phyloP scores from a whole-genome alignment of 179 eudicot species.

The Gypsophila paniculata region DNA sequence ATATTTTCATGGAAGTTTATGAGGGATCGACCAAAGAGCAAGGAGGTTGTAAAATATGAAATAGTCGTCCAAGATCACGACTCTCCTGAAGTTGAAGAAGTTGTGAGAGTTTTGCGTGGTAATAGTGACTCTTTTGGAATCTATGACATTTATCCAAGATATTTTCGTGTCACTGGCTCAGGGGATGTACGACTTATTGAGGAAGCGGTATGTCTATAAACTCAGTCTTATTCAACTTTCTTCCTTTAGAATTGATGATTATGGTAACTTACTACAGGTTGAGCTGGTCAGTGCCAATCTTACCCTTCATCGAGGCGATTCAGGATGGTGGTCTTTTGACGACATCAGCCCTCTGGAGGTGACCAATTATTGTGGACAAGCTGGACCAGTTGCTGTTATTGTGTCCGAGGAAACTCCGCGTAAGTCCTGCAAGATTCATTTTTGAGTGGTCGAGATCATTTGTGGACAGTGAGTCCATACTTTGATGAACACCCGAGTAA shows the following conservation, averaged over 20 bases:
- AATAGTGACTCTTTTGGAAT: conserved; percentile 58
- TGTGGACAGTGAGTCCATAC: no score
- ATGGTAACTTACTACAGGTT: conserved; percentile 31
- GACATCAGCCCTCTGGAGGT: conserved; percentile 45
- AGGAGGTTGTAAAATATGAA: conserved; percentile 81
- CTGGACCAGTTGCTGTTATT: conserved; percentile 81
- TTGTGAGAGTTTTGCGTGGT: conserved; percentile 65
- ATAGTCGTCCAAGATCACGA: conserved; percentile 36
- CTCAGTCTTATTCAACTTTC: neutral
- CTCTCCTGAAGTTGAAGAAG: conserved; percentile 53
- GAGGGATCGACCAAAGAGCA: conserved; percentile 88
- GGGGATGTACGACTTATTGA: conserved; percentile 88
- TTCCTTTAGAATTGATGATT: neutral
- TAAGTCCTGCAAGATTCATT: conserved; percentile 37
- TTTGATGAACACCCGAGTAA: no score
- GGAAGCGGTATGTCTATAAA: conserved; percentile 48
- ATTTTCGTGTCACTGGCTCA: conserved; percentile 85
- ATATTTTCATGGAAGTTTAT: conserved; percentile 72
- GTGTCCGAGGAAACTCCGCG: conserved; percentile 97
- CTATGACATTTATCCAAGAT: conserved; percentile 58
- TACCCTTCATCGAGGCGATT: conserved; percentile 47
- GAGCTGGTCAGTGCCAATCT: conserved; percentile 65
- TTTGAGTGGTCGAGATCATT: no score
- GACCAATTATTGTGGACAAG: conserved; percentile 52
- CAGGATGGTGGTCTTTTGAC: conserved; percentile 86